Conservation (phyloP, 441 rosid genomes). For the Gossypium gossypioides region DNA sequence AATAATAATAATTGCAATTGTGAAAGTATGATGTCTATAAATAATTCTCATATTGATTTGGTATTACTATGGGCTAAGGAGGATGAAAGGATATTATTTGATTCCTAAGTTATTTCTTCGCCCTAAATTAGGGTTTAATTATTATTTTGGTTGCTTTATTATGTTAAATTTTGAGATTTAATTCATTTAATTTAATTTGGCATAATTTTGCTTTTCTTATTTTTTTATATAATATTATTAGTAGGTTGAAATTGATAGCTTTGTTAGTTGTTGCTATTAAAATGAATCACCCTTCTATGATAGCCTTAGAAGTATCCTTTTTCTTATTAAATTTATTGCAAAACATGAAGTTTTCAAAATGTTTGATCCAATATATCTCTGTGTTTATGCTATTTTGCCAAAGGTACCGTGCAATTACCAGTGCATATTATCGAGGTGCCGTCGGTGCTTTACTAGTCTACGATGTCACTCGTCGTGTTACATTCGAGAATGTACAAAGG, state of each 20-base stretch:
- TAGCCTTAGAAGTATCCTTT: background rate
- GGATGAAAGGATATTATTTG: background rate
- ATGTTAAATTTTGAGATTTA: background rate
- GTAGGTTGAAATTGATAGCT: no score
- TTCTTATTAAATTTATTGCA: background rate
- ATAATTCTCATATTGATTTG: background rate
- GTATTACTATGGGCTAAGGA: no score
- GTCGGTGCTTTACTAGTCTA: slow-evolving; percentile 53
- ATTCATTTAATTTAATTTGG: background rate
- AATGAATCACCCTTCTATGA: background rate
- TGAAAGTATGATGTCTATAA: background rate
- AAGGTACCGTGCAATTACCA: slow-evolving; percentile 62
- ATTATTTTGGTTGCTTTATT: background rate
- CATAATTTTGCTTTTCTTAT: no score
- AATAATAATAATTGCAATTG: background rate
- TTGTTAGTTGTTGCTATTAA: background rate
- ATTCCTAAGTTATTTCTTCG: background rate
- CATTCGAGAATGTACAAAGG: slow-evolving; percentile 52
- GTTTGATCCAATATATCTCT: background rate
- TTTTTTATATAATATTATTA: no score
- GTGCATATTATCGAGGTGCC: slow-evolving; percentile 64
- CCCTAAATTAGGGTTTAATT: no score
- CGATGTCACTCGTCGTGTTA: slow-evolving; percentile 52
- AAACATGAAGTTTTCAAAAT: background rate
- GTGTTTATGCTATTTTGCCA: background rate